Percentiles rank a stretch among this genome's conserved stretches.
Conservation (phyloP, 176 grass and related monocot species). For the Oryza australiensis region DNA sequence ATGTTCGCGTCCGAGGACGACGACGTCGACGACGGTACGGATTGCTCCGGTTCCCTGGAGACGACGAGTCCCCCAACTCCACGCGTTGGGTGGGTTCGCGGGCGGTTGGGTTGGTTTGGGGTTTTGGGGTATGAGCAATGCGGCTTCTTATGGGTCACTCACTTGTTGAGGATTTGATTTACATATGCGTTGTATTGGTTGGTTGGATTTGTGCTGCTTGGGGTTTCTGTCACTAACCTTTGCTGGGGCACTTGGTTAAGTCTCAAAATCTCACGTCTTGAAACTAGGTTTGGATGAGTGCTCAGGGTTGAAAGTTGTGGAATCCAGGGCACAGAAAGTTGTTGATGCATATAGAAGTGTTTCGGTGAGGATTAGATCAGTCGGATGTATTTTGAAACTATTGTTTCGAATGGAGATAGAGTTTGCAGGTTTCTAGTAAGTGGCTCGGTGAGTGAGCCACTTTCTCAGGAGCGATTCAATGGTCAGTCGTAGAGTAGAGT, state of each 20-base stretch:
- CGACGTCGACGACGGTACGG: slow-evolving; percentile 41
- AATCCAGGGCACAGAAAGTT: not conserved
- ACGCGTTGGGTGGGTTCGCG: not conserved
- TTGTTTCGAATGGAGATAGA: not conserved
- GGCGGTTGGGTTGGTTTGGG: not conserved
- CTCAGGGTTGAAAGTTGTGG: not conserved
- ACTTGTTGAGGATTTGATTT: not conserved
- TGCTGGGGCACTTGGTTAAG: not conserved
- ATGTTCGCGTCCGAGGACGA: slow-evolving; percentile 42
- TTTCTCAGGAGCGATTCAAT: not conserved
- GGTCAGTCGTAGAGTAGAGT: not conserved
- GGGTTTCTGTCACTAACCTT: not conserved
- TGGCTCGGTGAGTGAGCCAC: not conserved
- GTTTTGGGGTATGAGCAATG: slow-evolving; percentile 17
- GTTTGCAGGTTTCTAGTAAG: not conserved
- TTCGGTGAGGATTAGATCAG: not conserved
- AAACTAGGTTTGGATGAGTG: too few species aligned
- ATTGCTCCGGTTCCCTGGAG: not conserved
- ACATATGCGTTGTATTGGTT: not conserved
- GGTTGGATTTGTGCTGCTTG: not conserved
- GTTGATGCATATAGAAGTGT: not conserved
- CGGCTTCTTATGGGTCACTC: not conserved
- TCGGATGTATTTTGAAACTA: not conserved
- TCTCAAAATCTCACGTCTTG: not conserved
- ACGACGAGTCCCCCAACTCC: too few species aligned